Evolutionary conservation across 176 grass and related monocot genomes (phyloP), one percentile per base, ranked within the genome.

Genomic region (Calamus simplicifolius): DNA sequence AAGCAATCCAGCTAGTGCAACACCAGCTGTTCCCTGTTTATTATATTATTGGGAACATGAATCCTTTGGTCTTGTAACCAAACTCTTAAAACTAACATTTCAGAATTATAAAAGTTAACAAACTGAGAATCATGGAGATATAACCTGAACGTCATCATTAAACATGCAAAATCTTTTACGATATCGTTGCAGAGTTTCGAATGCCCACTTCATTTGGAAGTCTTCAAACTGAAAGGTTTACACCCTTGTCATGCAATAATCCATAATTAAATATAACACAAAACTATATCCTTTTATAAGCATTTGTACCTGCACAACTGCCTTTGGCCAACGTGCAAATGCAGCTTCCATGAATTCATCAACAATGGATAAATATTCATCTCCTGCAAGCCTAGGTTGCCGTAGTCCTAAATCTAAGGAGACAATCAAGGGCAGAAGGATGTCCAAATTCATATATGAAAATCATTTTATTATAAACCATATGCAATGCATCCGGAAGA

Each of bases 171-270:
- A 88, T 77, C 74, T 68, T 31, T 91, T 52, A 19, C 93, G 81
- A 67, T 97, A 97, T 63, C 93, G 87, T 30, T 88, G 84, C 59
- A 97, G 87, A 30, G 93, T 97, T 81, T 92, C 84, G 57, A 97
- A 97, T 60, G 87, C 93, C 93, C 93, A 97, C 80, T 97, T 97
- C 93, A 97, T 97, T 91, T 97, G 93, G 72, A 97, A 97, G 73
- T 97, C 93, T 58, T 97, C 93, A 16, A 97, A 97, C 93, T 97
- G 78, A 68, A 66, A 82, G 53, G 52, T 71, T 58, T 17, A 61
- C 51, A 55, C 10, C 61, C 38, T 66, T 43, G 13, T 51, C 16
- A 66, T 51, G 43, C 16, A 50, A 56, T 12, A 59, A 58, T 25
- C 57, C 17, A 65, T 43, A 43, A 43, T 43, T 12, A 43, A 43